These are phyloP conservation scores for Hebeloma cylindrosporum DNA, from an alignment of 768 basidiomycete species.

Conservation along the genomic window DNA sequence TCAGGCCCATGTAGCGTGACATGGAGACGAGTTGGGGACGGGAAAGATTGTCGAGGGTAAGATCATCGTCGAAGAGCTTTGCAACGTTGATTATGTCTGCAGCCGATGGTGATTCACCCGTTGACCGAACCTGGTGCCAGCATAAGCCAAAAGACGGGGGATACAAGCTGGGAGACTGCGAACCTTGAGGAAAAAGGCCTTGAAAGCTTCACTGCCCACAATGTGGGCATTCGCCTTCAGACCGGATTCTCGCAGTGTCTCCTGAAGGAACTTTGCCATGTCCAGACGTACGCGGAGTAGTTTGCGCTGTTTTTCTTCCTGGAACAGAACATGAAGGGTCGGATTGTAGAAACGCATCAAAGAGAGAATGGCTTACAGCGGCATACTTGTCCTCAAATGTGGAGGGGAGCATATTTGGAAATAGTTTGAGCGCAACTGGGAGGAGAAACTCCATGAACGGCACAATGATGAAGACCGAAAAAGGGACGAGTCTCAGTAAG, in stretches of 20 bases:
- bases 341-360: neutral
- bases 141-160: neutral
- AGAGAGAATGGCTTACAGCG: conserved; percentile 50
- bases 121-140: conserved; percentile 72
- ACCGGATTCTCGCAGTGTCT: conserved; percentile 93
- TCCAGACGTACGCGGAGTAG: conserved; percentile 91
- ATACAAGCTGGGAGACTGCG: conserved; percentile 9
- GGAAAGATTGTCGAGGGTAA: conserved; percentile 96
- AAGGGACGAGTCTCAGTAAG: conserved; percentile 88
- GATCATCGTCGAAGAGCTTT: conserved; percentile 95
- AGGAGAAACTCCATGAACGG: conserved; percentile 98
- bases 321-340: conserved; percentile 4
- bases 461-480: conserved; percentile 91
- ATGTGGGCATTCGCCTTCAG: conserved; percentile 92
- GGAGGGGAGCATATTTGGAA: conserved; percentile 98
- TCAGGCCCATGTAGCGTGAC: conserved; percentile 97
- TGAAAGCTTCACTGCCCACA: conserved; percentile 93
- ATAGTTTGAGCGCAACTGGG: conserved; percentile 93
- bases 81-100: conserved; percentile 92
- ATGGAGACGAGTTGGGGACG: conserved; percentile 98
- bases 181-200: conserved; percentile 98
- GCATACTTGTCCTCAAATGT: conserved; percentile 98
- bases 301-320: conserved; percentile 98
- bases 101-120: conserved; percentile 89
- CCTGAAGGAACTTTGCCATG: conserved; percentile 99